Conservation (phyloP, 345 rosid genomes). For the Syzygium aromaticum region DNA sequence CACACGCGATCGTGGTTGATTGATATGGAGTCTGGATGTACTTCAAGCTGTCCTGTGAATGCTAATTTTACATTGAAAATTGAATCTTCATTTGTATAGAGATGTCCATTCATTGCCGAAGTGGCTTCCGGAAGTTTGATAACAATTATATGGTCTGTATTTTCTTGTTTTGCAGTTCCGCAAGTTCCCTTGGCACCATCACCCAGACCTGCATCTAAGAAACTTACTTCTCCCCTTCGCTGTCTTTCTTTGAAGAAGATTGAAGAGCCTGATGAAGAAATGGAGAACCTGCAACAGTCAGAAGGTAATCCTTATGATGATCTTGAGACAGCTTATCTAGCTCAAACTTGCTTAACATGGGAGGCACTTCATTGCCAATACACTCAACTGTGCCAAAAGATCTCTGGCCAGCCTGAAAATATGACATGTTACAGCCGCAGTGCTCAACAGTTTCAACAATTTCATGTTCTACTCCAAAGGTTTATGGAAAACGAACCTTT, state of each 20-base stretch:
- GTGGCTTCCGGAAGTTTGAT: not conserved
- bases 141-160: not conserved
- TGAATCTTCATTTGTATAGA: not conserved
- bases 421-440: conserved; percentile 60
- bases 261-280: conserved; percentile 69
- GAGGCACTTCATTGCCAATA: conserved; percentile 96
- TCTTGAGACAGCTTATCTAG: conserved; percentile 81
- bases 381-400: conserved; percentile 62
- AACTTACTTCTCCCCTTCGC: conserved; percentile 69
- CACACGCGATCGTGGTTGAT: not conserved
- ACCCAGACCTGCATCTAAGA: conserved; percentile 73
- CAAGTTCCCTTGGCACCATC: conserved; percentile 60
- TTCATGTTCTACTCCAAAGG: conserved; percentile 80
- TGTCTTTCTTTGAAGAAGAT: conserved; percentile 74
- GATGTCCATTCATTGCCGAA: not conserved
- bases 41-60: not conserved
- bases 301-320: conserved; percentile 47
- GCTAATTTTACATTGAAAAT: not conserved
- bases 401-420: conserved; percentile 55
- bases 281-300: conserved; percentile 42
- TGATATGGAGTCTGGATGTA: not conserved
- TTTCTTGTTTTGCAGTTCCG: conserved; percentile 25
- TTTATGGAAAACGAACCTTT: conserved; percentile 93
- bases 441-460: conserved; percentile 88
- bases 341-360: conserved; percentile 95